Conservation (phyloP, 2,329 filamentous ascomycete genomes). For the Coniochaeta ligniaria region DNA sequence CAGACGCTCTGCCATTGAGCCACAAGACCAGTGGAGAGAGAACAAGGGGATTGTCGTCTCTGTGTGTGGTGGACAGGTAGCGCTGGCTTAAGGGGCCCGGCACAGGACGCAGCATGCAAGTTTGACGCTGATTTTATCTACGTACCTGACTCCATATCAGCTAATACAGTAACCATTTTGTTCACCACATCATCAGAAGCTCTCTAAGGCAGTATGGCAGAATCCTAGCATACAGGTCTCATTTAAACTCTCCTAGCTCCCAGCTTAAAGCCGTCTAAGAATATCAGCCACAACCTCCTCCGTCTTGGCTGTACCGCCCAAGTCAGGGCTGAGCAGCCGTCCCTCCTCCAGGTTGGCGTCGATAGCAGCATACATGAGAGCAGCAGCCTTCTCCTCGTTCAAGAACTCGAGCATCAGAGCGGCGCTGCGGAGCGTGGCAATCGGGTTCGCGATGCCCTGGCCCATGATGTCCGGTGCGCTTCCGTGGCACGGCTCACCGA, state of each 20-base stretch:
- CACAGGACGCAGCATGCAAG: no score
- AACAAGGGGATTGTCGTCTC: neutral
- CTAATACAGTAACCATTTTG: neutral
- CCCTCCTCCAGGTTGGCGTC: slow-evolving; percentile 82
- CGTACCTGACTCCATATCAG: neutral
- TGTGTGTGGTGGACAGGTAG: neutral
- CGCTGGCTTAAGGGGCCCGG: neutral
- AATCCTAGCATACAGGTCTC: neutral
- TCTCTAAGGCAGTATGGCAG: neutral
- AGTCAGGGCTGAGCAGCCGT: slow-evolving; percentile 72
- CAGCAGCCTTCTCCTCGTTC: slow-evolving; percentile 77
- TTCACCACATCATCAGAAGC: neutral
- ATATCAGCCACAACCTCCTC: slow-evolving; percentile 82
- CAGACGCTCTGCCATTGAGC: slow-evolving; percentile 35
- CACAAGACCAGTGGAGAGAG: slow-evolving; percentile 10
- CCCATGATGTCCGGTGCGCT: slow-evolving; percentile 95
- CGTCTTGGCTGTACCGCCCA: slow-evolving; percentile 79
- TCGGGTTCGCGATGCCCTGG: slow-evolving; percentile 87
- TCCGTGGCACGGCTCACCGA: slow-evolving; percentile 96
- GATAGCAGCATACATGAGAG: slow-evolving; percentile 81
- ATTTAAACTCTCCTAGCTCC: neutral
- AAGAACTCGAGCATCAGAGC: slow-evolving; percentile 97
- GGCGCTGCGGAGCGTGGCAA: slow-evolving; percentile 85
- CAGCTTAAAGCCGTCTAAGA: slow-evolving; percentile 63
- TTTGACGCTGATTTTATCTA: neutral